Conservation (phyloP, 768 basidiomycete genomes). For the Russula compacta region DNA sequence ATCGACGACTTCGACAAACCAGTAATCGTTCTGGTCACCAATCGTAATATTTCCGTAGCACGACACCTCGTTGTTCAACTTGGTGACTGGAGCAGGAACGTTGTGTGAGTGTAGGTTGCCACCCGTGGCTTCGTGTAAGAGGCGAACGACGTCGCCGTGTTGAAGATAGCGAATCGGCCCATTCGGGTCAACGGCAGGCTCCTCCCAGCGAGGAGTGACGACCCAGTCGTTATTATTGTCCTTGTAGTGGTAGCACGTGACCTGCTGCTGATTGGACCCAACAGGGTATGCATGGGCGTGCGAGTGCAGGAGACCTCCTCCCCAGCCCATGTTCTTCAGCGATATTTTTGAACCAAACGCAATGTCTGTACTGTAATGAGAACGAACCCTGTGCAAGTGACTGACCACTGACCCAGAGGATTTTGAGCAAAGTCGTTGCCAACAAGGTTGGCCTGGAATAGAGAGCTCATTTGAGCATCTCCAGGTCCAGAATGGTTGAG, state of each 20-base stretch:
- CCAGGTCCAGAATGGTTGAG: constrained; percentile 93
- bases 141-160: constrained; percentile 70
- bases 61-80: constrained; percentile 85
- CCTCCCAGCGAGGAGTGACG: constrained; percentile 75
- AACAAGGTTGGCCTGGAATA: constrained; percentile 93
- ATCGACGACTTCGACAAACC: constrained; percentile 90
- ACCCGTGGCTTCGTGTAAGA: constrained; percentile 73
- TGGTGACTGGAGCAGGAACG: constrained; percentile 80
- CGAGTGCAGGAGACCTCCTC: constrained; percentile 92
- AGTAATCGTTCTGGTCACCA: constrained; percentile 85
- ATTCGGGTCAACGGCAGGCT: constrained; percentile 54
- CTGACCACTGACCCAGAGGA: constrained; percentile 57
- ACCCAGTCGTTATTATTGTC: constrained; percentile 94
- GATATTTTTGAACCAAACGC: constrained; percentile 87
- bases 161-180: constrained; percentile 61
- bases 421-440: constrained; percentile 92
- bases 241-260: constrained; percentile 99
- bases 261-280: constrained; percentile 90
- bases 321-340: constrained; percentile 96
- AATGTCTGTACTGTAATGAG: constrained; percentile 44
- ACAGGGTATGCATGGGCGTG: constrained; percentile 93
- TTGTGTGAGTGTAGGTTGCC: constrained; percentile 91
- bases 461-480: constrained; percentile 96
- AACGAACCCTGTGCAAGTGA: not conserved
- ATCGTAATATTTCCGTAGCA: constrained; percentile 87